Evolutionary conservation across 352 stramenopile species (phyloP).

Genomic region (Globisporangium cederbergense): DNA sequence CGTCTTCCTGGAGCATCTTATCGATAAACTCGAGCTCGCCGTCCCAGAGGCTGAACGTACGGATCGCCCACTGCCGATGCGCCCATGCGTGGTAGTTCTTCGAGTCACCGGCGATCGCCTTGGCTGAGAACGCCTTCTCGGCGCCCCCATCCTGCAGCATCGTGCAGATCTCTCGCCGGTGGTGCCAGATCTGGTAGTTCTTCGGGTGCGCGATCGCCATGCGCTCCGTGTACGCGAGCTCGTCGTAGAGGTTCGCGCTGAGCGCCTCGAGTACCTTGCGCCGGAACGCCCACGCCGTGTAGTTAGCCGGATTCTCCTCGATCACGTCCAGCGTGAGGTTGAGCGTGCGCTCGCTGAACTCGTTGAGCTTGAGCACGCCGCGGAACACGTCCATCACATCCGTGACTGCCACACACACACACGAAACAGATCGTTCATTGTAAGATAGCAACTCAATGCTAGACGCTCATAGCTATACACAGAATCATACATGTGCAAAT

Average conservation of each 20-base stretch:
- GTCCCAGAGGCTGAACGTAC: constrained; percentile 87
- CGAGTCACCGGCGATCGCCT: constrained; percentile 91
- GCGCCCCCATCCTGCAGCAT: constrained; percentile 67
- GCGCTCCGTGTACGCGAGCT: constrained; percentile 73
- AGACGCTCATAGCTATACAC: neutral
- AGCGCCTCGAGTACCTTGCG: constrained; percentile 88
- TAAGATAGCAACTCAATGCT: neutral
- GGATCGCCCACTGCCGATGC: constrained; percentile 94
- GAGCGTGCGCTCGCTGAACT: constrained; percentile 90
- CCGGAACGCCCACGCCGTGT: constrained; percentile 97
- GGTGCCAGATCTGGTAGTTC: constrained; percentile 99
- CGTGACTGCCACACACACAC: constrained; percentile 38
- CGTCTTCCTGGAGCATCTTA: constrained; percentile 86
- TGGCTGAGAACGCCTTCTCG: constrained; percentile 92
- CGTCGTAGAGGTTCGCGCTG: constrained; percentile 48
- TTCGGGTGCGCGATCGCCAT: constrained; percentile 95
- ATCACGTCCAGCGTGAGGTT: constrained; percentile 91
- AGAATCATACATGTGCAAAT: neutral
- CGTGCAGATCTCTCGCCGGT: constrained; percentile 93
- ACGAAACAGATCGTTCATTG: neutral
- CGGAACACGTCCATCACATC: constrained; percentile 95
- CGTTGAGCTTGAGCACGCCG: constrained; percentile 88
- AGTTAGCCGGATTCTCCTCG: constrained; percentile 96
- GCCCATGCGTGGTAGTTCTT: constrained; percentile 99
- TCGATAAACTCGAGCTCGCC: constrained; percentile 92